phyloP scores from a whole-genome alignment of 768 basidiomycete genomes.

The Mycena capillaripes region DNA sequence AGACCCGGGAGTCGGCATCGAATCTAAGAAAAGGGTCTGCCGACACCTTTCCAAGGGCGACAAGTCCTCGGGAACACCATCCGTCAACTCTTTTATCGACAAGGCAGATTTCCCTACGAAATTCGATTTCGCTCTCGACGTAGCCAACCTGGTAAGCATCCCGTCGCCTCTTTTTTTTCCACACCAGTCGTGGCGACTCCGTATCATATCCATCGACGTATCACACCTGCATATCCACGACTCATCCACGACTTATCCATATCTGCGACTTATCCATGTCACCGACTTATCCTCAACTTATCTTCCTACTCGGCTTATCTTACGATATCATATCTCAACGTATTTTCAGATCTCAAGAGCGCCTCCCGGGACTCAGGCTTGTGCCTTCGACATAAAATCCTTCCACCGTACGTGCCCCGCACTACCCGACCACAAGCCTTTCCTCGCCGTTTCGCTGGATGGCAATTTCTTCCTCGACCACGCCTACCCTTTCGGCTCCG shows the following conservation, averaged over 20 bases:
- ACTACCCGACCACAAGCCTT: constrained; percentile 34
- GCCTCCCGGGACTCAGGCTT: constrained; percentile 36
- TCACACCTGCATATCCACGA: no score
- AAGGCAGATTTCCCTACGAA: constrained; percentile 25
- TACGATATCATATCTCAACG: neutral
- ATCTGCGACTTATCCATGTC: no score
- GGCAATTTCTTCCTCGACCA: constrained; percentile 36
- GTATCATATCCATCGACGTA: no score
- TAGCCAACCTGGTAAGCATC: neutral
- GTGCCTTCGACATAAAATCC: constrained; percentile 36
- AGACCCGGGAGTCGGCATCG: constrained; percentile 30
- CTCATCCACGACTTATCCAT: no score
- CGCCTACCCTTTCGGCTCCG: constrained; percentile 34
- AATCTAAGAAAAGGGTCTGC: constrained; percentile 37
- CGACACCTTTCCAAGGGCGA: constrained; percentile 39
- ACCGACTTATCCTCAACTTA: neutral
- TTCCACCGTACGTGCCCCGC: constrained; percentile 39
- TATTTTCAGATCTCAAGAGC: constrained; percentile 32
- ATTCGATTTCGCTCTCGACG: constrained; percentile 8
- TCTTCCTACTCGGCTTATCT: neutral
- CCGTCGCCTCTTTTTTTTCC: no score
- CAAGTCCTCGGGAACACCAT: neutral
- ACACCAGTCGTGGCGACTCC: no score
- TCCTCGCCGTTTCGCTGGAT: constrained; percentile 22
- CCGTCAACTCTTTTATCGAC: constrained; percentile 36